Evolutionary conservation across 2,329 filamentous ascomycete species (phyloP).

Genomic region (Calonectria naviculata): DNA sequence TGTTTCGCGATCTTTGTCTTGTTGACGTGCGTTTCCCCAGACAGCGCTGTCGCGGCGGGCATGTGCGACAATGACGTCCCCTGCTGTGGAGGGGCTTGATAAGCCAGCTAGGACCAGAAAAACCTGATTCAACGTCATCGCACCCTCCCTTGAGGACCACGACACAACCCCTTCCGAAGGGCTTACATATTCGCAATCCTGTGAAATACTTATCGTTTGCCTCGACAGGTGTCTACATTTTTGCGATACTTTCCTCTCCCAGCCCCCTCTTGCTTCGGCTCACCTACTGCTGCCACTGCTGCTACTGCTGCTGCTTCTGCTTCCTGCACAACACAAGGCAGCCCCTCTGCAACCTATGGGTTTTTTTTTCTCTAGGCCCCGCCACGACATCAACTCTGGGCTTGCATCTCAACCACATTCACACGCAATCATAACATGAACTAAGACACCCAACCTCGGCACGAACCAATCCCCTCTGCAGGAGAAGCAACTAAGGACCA

Average conservation of each 20-base stretch:
- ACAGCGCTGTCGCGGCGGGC: background rate
- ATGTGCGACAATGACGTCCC: background rate
- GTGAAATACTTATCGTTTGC: background rate
- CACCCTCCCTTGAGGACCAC: background rate
- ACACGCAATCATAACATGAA: background rate
- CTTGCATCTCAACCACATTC: background rate
- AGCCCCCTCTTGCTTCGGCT: background rate
- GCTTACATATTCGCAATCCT: background rate
- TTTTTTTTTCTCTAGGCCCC: background rate
- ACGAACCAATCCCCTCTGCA: background rate
- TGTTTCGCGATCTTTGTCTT: background rate
- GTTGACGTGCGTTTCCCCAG: background rate
- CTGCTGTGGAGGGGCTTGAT: background rate
- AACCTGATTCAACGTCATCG: conserved; percentile 2
- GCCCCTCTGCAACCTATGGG: background rate
- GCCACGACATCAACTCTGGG: background rate
- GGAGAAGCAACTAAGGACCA: background rate
- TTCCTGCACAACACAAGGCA: background rate
- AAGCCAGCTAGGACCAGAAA: background rate
- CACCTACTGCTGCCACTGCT: background rate
- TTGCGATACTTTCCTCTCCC: background rate
- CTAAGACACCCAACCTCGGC: background rate
- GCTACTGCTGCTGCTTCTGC: background rate
- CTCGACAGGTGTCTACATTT: background rate
- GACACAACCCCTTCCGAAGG: background rate